phyloP scores from a whole-genome alignment of 2,329 filamentous ascomycete genomes.

The Aspergillus sp. region DNA sequence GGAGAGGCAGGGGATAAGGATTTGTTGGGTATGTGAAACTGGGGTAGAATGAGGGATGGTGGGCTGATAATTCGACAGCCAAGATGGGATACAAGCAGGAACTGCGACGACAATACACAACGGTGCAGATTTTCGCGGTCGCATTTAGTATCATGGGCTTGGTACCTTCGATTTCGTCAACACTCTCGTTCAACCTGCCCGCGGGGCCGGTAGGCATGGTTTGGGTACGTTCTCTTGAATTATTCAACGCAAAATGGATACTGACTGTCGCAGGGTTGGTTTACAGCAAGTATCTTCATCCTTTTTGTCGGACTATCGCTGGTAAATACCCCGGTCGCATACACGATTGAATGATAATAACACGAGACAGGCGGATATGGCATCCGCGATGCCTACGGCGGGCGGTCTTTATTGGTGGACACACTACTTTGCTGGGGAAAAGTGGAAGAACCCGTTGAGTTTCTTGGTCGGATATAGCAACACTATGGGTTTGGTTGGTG shows the following conservation, averaged over 20 bases:
- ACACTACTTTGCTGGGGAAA: conserved; percentile 54
- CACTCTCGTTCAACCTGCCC: conserved; percentile 55
- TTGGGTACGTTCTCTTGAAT: conserved; percentile 40
- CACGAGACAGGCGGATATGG: conserved; percentile 41
- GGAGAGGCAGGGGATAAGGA: conserved; percentile 18
- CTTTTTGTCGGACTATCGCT: conserved; percentile 58
- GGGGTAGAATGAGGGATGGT: neutral
- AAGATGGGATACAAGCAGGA: conserved; percentile 54
- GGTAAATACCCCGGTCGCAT: conserved; percentile 29
- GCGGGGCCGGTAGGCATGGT: conserved; percentile 59
- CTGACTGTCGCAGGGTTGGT: conserved; percentile 44
- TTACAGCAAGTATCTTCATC: conserved; percentile 54
- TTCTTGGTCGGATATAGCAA: conserved; percentile 60
- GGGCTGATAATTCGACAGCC: conserved; percentile 15
- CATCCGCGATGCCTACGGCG: conserved; percentile 54
- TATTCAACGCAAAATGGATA: neutral
- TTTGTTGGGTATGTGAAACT: conserved; percentile 15
- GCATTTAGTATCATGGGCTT: conserved; percentile 59
- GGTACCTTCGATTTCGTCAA: conserved; percentile 57
- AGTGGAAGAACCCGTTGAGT: conserved; percentile 53
- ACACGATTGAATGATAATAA: neutral
- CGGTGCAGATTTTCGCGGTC: conserved; percentile 59
- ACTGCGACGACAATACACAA: conserved; percentile 56
- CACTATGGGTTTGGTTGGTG: conserved; percentile 56
- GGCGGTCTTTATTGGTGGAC: conserved; percentile 59